Percentiles rank a stretch among this genome's conserved stretches.
Evolutionary conservation across 139 green algal species (phyloP).

Genomic region (Yamagishiella unicocca): DNA sequence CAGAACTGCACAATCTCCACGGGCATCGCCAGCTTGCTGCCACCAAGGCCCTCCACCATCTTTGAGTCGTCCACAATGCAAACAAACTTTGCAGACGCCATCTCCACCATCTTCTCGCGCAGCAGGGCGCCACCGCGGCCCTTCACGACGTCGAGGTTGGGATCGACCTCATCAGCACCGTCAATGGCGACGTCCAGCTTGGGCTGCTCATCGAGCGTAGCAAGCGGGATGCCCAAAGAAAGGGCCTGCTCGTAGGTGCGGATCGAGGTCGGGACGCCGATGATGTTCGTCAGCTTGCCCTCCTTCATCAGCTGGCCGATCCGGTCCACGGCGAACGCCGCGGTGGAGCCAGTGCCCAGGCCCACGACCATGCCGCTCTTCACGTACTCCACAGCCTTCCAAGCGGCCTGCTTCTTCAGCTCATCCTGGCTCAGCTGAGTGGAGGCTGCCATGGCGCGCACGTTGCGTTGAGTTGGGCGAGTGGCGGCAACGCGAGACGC

Average conservation of each 20-base stretch:
- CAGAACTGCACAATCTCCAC: slow-evolving; percentile 99
- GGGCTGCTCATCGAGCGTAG: slow-evolving; percentile 94
- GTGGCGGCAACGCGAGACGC: background rate
- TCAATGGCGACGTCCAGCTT: slow-evolving; percentile 98
- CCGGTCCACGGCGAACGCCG: slow-evolving; percentile 98
- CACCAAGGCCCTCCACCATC: slow-evolving; percentile 89
- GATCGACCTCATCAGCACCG: slow-evolving; percentile 98
- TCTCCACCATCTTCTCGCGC: slow-evolving; percentile 99
- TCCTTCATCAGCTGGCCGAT: slow-evolving; percentile 94
- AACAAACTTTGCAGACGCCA: slow-evolving; percentile 94
- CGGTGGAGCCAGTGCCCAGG: slow-evolving; percentile 98
- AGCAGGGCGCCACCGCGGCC: slow-evolving; percentile 97
- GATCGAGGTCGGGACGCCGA: slow-evolving; percentile 95
- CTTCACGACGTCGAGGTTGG: slow-evolving; percentile 98
- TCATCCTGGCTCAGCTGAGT: slow-evolving; percentile 84
- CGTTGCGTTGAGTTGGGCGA: slow-evolving; percentile 15
- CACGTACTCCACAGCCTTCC: slow-evolving; percentile 98
- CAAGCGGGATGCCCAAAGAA: slow-evolving; percentile 95
- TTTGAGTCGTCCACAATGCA: slow-evolving; percentile 99
- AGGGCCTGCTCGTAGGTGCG: slow-evolving; percentile 93
- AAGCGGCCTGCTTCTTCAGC: slow-evolving; percentile 96
- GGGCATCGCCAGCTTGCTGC: slow-evolving; percentile 96
- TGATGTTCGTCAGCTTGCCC: slow-evolving; percentile 95
- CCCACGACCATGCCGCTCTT: slow-evolving; percentile 96
- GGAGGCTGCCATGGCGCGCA: slow-evolving; percentile 25